Evolutionary conservation across 495 filamentous ascomycete species (phyloP).

Genomic region (Collariella sp.): DNA sequence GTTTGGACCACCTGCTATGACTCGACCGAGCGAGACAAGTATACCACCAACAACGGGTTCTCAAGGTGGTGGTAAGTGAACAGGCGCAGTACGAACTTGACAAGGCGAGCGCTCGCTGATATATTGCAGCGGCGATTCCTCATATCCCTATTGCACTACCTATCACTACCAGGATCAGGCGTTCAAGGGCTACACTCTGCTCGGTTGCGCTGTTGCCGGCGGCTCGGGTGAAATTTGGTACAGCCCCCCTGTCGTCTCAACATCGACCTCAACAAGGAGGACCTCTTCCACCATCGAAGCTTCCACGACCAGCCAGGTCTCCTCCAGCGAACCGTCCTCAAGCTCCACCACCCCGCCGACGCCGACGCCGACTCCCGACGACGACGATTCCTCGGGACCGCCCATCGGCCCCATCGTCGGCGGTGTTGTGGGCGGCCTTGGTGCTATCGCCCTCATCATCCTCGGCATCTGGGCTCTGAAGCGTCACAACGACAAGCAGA

Average conservation of each 20-base stretch:
- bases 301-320: not conserved
- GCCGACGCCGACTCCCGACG: not conserved
- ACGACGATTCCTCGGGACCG: slow-evolving; percentile 5
- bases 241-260: slow-evolving; percentile 4
- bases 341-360: not conserved
- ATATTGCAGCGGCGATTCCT: slow-evolving; percentile 11
- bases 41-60: slow-evolving; percentile 19
- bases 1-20: slow-evolving; percentile 21
- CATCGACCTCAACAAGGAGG: not conserved
- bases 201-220: slow-evolving; percentile 24
- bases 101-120: not conserved
- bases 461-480: not conserved
- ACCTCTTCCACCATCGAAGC: too few relatives aligned
- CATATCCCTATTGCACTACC: slow-evolving; percentile 22
- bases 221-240: slow-evolving; percentile 24
- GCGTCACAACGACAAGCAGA: slow-evolving; percentile 2
- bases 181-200: slow-evolving; percentile 18
- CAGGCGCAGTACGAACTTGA: not conserved
- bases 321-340: not conserved
- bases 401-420: slow-evolving; percentile 14
- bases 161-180: slow-evolving; percentile 14
- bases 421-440: slow-evolving; percentile 11
- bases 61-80: slow-evolving; percentile 22
- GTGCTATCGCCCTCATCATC: slow-evolving; percentile 5
- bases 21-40: slow-evolving; percentile 7